Conservation (phyloP, 805 yeast genomes). For the Metschnikowia bowlesiae region DNA sequence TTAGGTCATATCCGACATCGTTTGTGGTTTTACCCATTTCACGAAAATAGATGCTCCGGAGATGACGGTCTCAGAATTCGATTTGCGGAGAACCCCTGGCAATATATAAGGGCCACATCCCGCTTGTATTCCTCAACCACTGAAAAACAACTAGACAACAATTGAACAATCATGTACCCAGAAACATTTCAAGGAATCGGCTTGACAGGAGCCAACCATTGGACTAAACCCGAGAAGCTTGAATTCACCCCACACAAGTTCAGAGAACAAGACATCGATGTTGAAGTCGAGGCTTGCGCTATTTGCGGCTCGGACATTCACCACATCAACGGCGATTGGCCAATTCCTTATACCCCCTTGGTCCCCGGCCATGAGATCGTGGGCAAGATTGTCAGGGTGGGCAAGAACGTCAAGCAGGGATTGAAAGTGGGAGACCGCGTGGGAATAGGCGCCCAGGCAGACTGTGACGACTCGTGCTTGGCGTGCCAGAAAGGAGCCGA, state of each 20-base stretch:
- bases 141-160: neutral
- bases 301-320: conserved; percentile 59
- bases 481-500: conserved; percentile 4
- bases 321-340: conserved; percentile 50
- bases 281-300: conserved; percentile 10
- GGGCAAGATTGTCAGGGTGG: conserved; percentile 10
- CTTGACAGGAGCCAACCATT: conserved; percentile 4
- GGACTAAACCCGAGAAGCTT: conserved; percentile 8
- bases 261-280: conserved; percentile 12
- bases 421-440: conserved; percentile 67
- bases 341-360: conserved; percentile 13
- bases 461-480: conserved; percentile 7
- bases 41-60: neutral
- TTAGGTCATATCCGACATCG: no score
- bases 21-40: no score
- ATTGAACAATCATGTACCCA: conserved; percentile 3
- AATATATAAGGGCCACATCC: no score
- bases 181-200: conserved; percentile 10
- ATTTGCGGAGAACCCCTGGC: no score
- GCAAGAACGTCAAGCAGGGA: conserved; percentile 8
- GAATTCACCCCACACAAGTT: conserved; percentile 10
- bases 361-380: conserved; percentile 24
- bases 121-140: no score
- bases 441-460: conserved; percentile 67
- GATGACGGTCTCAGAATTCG: no score